phyloP scores from a whole-genome alignment of 2,329 filamentous ascomycete species.

The Fusarium sororula region DNA sequence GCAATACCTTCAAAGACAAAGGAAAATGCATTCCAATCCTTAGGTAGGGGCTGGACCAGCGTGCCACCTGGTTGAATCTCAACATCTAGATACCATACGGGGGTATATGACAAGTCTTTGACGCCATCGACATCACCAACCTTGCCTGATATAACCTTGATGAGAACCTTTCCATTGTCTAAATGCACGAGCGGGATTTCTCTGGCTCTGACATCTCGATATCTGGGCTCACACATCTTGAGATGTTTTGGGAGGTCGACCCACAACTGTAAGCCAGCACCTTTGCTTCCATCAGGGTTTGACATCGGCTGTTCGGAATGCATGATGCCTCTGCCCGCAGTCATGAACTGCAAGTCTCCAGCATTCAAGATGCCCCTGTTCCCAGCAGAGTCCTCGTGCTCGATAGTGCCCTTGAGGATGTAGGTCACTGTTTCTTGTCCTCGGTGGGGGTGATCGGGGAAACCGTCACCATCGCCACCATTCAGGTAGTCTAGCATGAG shows the following conservation, averaged over 20 bases:
- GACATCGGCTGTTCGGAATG: not conserved
- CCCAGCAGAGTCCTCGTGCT: not conserved
- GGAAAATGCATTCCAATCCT: not conserved
- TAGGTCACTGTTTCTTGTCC: not conserved
- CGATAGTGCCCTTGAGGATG: not conserved
- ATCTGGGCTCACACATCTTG: not conserved
- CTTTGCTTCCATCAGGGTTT: not conserved
- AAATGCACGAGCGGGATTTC: accelerated
- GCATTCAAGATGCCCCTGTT: not conserved
- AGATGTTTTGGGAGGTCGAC: not conserved
- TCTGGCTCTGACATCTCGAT: not conserved
- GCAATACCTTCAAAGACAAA: not conserved
- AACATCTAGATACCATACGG: not conserved
- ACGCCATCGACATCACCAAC: not conserved
- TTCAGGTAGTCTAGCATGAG: not conserved
- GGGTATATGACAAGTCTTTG: not conserved
- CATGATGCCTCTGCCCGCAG: not conserved
- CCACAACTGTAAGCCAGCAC: not conserved
- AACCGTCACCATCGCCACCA: not conserved
- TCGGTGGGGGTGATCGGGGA: not conserved
- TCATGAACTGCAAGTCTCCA: not conserved
- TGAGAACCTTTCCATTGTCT: not conserved
- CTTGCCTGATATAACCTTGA: not conserved
- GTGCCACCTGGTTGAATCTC: not conserved
- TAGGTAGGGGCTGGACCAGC: not conserved